phyloP scores from a whole-genome alignment of 2,329 filamentous ascomycete genomes.

The Cercospora sojina region DNA sequence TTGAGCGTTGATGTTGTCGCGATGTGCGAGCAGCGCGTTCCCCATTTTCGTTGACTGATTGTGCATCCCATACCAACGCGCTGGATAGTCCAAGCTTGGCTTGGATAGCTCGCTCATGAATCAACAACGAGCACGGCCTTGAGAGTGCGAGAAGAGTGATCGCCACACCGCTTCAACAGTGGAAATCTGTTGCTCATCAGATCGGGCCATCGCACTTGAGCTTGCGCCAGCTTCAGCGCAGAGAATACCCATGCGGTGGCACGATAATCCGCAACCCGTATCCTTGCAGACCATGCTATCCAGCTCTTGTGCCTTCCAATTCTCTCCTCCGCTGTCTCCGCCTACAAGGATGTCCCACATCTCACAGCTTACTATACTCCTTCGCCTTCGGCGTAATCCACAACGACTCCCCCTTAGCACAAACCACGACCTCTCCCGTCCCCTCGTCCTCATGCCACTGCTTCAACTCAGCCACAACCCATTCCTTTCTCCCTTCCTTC shows the following conservation, averaged over 20 bases:
- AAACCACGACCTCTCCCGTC: conserved; percentile 49
- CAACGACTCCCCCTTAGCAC: conserved; percentile 56
- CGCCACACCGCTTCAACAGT: not conserved
- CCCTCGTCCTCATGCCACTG: conserved; percentile 27
- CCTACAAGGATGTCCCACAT: not conserved
- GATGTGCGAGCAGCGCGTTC: not conserved
- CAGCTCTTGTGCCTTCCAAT: not conserved
- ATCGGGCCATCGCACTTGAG: not conserved
- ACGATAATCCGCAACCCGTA: not conserved
- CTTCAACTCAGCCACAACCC: conserved; percentile 49
- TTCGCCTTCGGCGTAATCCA: conserved; percentile 44
- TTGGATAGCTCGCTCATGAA: not conserved
- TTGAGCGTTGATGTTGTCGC: not conserved
- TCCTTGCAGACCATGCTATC: not conserved
- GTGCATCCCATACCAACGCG: not conserved
- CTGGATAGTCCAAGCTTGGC: not conserved
- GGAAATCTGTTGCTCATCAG: not conserved
- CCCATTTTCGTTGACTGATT: not conserved
- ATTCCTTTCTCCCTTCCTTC: conserved; percentile 57
- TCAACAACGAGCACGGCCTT: not conserved
- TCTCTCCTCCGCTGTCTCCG: not conserved
- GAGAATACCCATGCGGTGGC: not conserved
- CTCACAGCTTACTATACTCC: conserved; percentile 4
- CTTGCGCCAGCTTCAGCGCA: not conserved
- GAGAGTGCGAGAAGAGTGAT: not conserved